A percentile compares a stretch with the other conserved stretches of the same genome.
Evolutionary conservation across 257 asterid genomes (phyloP).

Genomic region (Solanum arcanum): DNA sequence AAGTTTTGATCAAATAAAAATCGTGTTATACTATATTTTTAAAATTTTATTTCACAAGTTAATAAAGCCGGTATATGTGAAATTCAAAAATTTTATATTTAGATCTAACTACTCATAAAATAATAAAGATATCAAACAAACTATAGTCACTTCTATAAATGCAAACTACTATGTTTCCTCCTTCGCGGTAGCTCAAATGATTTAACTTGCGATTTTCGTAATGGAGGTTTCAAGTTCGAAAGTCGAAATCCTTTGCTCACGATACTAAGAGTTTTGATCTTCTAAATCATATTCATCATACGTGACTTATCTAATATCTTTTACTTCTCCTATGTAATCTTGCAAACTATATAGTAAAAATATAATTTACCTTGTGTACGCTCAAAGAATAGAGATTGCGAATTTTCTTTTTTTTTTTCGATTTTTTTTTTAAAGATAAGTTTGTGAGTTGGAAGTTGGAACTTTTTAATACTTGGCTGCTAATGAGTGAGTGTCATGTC

Average conservation of each 20-base stretch:
- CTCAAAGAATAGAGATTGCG: fast-evolving
- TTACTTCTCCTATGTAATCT: not conserved
- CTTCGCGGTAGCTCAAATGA: too few species aligned
- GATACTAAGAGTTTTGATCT: not conserved
- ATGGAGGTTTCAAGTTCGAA: not conserved
- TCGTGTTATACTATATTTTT: fast-evolving
- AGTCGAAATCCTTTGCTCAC: not conserved
- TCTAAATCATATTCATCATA: not conserved
- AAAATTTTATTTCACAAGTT: not conserved
- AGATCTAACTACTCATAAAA: fast-evolving
- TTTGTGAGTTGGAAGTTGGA: not conserved
- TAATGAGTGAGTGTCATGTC: not conserved
- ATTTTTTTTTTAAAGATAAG: not conserved
- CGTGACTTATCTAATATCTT: not conserved
- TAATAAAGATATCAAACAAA: not conserved
- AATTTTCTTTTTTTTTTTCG: not conserved
- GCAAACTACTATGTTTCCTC: too few species aligned
- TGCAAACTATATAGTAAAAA: fast-evolving
- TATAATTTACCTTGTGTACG: not conserved
- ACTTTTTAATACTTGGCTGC: not conserved
- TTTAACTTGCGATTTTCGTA: too few species aligned
- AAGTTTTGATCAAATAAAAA: fast-evolving
- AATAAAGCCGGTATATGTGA: not conserved
- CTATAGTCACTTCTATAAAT: not conserved
- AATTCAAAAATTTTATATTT: not conserved